Conservation (phyloP, 495 filamentous ascomycete genomes). For the Schizothecium vesticola region DNA sequence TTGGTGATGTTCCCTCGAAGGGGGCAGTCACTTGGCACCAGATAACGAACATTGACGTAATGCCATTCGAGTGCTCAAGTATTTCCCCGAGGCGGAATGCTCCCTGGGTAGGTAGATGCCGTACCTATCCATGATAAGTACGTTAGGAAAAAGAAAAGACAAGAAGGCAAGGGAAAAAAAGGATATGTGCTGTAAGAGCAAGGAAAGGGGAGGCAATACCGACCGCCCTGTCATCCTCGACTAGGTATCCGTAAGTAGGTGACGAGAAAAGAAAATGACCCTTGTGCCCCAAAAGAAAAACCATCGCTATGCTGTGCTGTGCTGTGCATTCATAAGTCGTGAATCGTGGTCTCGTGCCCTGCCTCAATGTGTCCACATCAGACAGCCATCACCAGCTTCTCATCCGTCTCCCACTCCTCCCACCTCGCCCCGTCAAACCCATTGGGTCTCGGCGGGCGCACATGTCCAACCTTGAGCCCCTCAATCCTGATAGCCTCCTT, state of each 20-base stretch:
- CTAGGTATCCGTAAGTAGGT: background rate
- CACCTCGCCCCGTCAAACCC: constrained; percentile 50
- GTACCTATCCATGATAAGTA: background rate
- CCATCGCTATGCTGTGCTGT: background rate
- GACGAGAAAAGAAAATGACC: background rate
- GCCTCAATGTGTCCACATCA: background rate
- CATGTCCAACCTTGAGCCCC: constrained; percentile 48
- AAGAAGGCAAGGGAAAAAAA: background rate
- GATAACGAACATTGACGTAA: background rate
- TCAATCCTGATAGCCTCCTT: constrained; percentile 47
- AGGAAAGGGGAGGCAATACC: background rate
- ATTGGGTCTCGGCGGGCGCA: constrained; percentile 52
- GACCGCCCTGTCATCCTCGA: background rate
- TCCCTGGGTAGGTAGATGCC: background rate
- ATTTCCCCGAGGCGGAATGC: background rate
- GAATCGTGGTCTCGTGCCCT: background rate
- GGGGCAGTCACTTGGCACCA: background rate
- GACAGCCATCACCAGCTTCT: constrained; percentile 7
- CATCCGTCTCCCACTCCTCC: constrained; percentile 46
- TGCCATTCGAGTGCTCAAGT: background rate
- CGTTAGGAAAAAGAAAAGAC: background rate
- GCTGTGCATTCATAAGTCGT: background rate
- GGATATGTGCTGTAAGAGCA: background rate
- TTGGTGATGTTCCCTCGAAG: background rate
- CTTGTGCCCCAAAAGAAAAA: background rate